Conservation (phyloP, 2,329 filamentous ascomycete species). For the Clonostachys byssicola region DNA sequence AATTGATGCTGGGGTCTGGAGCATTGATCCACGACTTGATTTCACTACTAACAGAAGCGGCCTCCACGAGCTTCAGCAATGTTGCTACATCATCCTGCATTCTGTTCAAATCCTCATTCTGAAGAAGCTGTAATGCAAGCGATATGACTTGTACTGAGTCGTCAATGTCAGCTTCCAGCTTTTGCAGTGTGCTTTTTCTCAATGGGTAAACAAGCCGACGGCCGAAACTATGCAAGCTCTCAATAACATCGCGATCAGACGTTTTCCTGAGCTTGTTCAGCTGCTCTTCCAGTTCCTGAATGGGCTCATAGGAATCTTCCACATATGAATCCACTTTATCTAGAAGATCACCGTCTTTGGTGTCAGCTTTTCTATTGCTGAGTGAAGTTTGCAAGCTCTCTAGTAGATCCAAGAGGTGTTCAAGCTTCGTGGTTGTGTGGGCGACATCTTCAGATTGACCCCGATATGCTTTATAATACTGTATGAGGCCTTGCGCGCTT, state of each 20-base stretch:
- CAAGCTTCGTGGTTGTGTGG: conserved; percentile 15
- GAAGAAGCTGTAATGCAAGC: conserved; percentile 16
- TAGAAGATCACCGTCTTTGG: no score
- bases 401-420: conserved; percentile 14
- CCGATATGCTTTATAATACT: conserved; percentile 23
- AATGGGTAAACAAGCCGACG: conserved; percentile 20
- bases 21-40: conserved; percentile 25
- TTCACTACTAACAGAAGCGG: conserved; percentile 13
- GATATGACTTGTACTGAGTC: conserved; percentile 21
- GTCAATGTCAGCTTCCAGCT: conserved; percentile 27
- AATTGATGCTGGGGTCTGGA: conserved; percentile 25
- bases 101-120: conserved; percentile 14
- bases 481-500: conserved; percentile 20
- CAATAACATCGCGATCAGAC: not conserved
- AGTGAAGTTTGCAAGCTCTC: conserved; percentile 6
- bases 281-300: conserved; percentile 18
- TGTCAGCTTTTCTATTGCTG: no score
- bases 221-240: conserved; percentile 4
- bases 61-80: conserved; percentile 15
- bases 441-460: conserved; percentile 16
- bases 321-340: conserved; percentile 5
- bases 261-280: conserved; percentile 13
- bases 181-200: conserved; percentile 26
- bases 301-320: conserved; percentile 15
- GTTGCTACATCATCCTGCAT: conserved; percentile 16